Evolutionary conservation across 345 rosid species (phyloP).

Genomic region (Psidium friedrichsthalianum): DNA sequence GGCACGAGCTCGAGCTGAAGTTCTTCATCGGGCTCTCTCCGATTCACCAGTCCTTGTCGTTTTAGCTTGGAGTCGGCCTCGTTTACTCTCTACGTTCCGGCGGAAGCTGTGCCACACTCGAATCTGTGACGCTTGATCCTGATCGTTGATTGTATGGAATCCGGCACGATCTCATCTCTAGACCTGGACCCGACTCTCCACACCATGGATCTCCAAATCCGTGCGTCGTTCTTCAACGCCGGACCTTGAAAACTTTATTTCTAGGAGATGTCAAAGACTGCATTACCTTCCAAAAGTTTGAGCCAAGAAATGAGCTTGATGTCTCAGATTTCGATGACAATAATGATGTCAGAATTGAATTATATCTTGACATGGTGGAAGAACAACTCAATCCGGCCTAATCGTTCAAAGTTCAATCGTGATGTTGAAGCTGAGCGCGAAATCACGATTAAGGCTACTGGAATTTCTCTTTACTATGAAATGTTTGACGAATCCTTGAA

Average conservation of each 20-base stretch:
- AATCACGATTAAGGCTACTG: constrained; percentile 75
- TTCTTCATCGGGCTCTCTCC: not conserved
- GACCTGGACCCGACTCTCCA: not conserved
- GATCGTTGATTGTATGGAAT: not conserved
- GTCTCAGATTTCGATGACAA: too few species aligned
- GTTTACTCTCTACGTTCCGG: not conserved
- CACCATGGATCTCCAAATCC: not conserved
- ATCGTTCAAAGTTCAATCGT: too few species aligned
- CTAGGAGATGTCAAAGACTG: too few species aligned
- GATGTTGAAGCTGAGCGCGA: constrained; percentile 89
- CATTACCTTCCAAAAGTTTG: too few species aligned
- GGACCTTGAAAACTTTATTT: too few species aligned
- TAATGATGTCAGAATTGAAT: too few species aligned
- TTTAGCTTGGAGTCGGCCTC: not conserved
- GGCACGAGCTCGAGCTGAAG: not conserved
- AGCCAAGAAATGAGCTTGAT: too few species aligned
- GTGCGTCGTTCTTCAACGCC: not conserved
- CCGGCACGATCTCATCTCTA: not conserved
- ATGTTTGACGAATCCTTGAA: constrained; percentile 45
- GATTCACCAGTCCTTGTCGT: not conserved
- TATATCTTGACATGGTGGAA: too few species aligned
- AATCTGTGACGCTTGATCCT: not conserved
- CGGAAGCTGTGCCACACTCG: not conserved
- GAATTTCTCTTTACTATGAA: constrained; percentile 70
- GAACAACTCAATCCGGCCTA: too few species aligned